Evolutionary conservation across 169 alveolate genomes (phyloP), one percentile per base, ranked within the genome.

Genomic region (Eimeria tenella): DNA sequence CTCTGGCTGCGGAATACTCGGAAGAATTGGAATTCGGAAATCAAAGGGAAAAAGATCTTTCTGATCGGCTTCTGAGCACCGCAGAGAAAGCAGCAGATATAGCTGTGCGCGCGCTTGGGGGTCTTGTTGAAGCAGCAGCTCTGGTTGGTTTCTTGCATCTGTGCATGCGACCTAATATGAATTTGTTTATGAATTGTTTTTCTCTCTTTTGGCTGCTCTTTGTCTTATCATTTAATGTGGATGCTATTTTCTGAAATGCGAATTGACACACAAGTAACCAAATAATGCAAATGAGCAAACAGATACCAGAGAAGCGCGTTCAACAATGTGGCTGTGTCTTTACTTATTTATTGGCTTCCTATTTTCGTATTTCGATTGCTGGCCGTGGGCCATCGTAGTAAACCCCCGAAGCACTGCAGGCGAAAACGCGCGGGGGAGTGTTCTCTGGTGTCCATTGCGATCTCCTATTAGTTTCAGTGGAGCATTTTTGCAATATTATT

Each of bases 31-130:
- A 75, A 52, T 75, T 75, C 19, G 65, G n/a, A 15, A 42, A 50
- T 52, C 4, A 42, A 2, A 52, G 49, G 42, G 86, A 49, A 50
- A 75, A 75, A 31, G 21, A 42, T 6, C 65, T 75, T 15, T 75
- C 65, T 8, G 86, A 75, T 0, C 49, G 21, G 65, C 73, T 82
- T 6, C 55, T 60, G 82, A 21, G 15, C 65, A 84, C 92, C 0
- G 92, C 92, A 49, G 79, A 84, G 53, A 50, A 84, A 63, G 92
- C 92, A 25, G 92, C 81, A 60, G 92, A 63, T 62, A 60, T 84
- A 17, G 92, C 92, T 6, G 81, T 84, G 81, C 92, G 81, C 21
- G 92, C 92, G 23, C 77, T 84, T 50, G 75, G 65, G 17, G 92
- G 75, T 55, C 65, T 62, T 5, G 81, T 62, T 25, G 92, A 84